phyloP scores from a whole-genome alignment of 441 rosid species.

The Raphanus hybrid region DNA sequence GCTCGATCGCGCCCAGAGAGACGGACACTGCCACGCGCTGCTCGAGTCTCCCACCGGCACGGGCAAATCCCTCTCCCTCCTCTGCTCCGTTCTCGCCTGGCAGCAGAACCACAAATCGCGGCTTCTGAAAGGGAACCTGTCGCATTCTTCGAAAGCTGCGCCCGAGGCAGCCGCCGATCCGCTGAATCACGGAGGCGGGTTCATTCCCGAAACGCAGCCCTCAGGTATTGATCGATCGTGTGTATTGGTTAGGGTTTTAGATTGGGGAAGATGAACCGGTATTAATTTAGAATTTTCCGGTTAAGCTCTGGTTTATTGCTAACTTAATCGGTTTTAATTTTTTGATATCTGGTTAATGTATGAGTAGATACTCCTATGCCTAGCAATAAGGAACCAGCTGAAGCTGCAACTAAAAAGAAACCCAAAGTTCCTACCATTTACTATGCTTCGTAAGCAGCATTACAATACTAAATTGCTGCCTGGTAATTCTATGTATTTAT shows the following conservation, averaged over 20 bases:
- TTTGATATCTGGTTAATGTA: neutral
- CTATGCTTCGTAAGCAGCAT: conserved; percentile 78
- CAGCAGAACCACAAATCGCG: conserved; percentile 62
- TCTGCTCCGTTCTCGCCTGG: conserved; percentile 95
- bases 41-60: conserved; percentile 99
- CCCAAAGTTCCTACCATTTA: conserved; percentile 78
- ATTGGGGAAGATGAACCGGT: conserved; percentile 1
- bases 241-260: neutral
- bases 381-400: conserved; percentile 46
- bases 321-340: neutral
- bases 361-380: conserved; percentile 51
- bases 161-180: conserved; percentile 83
- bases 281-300: neutral
- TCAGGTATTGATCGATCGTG: conserved; percentile 47
- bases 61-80: conserved; percentile 95
- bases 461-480: neutral
- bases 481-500: neutral
- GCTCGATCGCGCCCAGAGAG: conserved; percentile 87
- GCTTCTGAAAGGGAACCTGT: conserved; percentile 44
- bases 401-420: conserved; percentile 49
- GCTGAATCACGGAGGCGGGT: conserved; percentile 84
- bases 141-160: conserved; percentile 61
- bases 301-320: neutral
- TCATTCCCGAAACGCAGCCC: conserved; percentile 80
- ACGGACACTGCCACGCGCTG: conserved; percentile 86